These are phyloP conservation scores for Erythrobasidium yunnanense DNA, from an alignment of 768 basidiomycete species.

Conservation along the genomic window DNA sequence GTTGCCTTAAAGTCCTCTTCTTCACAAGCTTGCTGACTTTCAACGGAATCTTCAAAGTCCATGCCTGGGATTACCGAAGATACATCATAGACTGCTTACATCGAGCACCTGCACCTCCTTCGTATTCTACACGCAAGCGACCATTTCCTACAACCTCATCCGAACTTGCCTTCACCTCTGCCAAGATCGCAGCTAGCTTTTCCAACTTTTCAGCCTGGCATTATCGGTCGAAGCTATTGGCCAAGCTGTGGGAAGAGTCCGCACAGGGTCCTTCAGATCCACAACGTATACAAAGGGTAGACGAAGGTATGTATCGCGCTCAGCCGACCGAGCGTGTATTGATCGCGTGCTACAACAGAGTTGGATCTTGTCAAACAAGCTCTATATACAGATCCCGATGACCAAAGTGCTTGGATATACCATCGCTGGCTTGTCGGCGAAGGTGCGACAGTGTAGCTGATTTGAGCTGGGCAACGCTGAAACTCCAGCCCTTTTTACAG, in stretches of 20 bases:
- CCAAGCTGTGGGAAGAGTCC: constrained; percentile 52
- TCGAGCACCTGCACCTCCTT: background rate
- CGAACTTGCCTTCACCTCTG: constrained; percentile 73
- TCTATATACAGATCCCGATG: constrained; percentile 88
- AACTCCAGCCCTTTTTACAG: constrained; percentile 42
- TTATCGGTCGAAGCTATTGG: constrained; percentile 60
- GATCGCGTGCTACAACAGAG: too few relatives aligned
- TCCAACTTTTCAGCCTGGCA: constrained; percentile 99
- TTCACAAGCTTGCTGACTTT: background rate
- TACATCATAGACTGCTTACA: constrained; percentile 68
- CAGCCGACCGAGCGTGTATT: too few relatives aligned
- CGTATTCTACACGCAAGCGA: background rate
- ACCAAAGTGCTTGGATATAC: constrained; percentile 97
- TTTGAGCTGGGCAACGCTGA: background rate
- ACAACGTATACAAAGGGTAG: constrained; percentile 51
- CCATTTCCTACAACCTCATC: constrained; percentile 45
- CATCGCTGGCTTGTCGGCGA: constrained; percentile 90
- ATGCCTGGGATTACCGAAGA: constrained; percentile 87
- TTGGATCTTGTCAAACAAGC: constrained; percentile 86
- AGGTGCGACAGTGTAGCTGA: constrained; percentile 45
- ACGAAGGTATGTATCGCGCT: constrained; percentile 51
- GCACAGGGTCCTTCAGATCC: constrained; percentile 44
- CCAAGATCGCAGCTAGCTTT: constrained; percentile 85
- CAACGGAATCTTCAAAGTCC: constrained; percentile 50
- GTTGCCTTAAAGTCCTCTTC: constrained; percentile 37